A percentile compares a stretch with the other conserved stretches of the same genome.
Evolutionary conservation across 768 basidiomycete genomes (phyloP).

Genomic region (Mrakia hoshinonis): DNA sequence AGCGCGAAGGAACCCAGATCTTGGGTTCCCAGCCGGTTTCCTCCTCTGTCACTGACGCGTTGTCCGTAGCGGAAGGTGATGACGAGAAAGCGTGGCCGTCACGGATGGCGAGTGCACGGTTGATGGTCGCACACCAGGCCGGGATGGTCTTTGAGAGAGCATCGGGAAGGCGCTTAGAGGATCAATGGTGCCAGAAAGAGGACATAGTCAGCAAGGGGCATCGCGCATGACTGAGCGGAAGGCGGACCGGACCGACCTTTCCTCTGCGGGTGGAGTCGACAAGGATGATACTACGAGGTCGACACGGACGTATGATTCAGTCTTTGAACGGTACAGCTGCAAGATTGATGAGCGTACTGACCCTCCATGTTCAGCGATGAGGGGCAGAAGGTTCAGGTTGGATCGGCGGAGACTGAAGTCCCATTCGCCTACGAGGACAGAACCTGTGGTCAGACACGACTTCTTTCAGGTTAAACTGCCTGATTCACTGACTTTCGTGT

Average conservation of each 20-base stretch:
- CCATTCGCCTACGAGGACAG: constrained; percentile 52
- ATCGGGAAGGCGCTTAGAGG: constrained; percentile 64
- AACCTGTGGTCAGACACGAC: background rate
- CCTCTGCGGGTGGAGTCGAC: constrained; percentile 90
- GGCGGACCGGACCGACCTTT: constrained; percentile 45
- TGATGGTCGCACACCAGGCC: constrained; percentile 57
- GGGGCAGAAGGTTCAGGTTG: constrained; percentile 66
- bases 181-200: background rate
- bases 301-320: constrained; percentile 8
- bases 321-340: background rate
- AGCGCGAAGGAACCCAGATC: constrained; percentile 62
- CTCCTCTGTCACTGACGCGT: background rate
- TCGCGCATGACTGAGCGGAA: background rate
- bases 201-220: background rate
- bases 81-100: constrained; percentile 46
- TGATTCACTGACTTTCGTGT: constrained; percentile 44
- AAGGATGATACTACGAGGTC: constrained; percentile 55
- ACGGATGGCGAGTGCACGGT: constrained; percentile 23
- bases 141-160: constrained; percentile 88
- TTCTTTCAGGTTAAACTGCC: background rate
- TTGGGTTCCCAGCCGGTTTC: constrained; percentile 48
- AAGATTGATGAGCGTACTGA: constrained; percentile 39
- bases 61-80: background rate
- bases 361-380: constrained; percentile 55
- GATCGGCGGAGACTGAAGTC: constrained; percentile 72